Base-by-base conservation (phyloP, 345 rosid genomes). In the Gossypium longicalyx region DNA sequence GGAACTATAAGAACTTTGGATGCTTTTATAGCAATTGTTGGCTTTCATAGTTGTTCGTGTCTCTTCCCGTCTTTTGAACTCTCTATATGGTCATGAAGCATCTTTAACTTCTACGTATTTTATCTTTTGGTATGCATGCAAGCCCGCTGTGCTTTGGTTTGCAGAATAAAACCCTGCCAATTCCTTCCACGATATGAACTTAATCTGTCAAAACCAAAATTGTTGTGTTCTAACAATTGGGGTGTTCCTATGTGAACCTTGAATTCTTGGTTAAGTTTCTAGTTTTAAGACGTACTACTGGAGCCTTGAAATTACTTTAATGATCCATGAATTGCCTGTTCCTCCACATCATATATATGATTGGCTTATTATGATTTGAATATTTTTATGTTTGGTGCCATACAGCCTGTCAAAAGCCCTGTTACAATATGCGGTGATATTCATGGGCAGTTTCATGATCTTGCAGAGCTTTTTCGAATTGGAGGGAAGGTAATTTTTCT, bases 381-480 rank as follows among this genome's bases (percentile, higher is more conserved):
- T 34, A 13, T 10, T 19, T 43, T 51, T 57, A 41, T 27, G 17
- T 41, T 73, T 72, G 54, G 25, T 81, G 62, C 45, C 11, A 51
- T 76, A 80, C 82, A 94, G 97, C 98, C 97, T 77, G 98, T 92
- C 67, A 92, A 88, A 85, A 92, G 95, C 81, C 97, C 97, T 65
- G 97, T 94, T 72, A 92, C 98, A 77, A 90, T 94, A 70, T 92
- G 97, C 67, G 98, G 98, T 77, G 98, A 94, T 85, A 92, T 94
- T 77, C 98, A 94, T 59, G 97, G 97, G 67, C 98, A 94, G 83
- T 94, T 94, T 67, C 98, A 94, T 85, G 98, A 94, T 84, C 97
- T 94, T 78, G 98, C 98, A 5, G 98, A 94, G 84, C 98, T 94
- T 77, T 94, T 94, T 82, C 93, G 93, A 60, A 92, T 92, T 79